These are phyloP conservation scores for Isoetes taiwanensis DNA, from an alignment of 75 land plant species.

Conservation along the genomic window DNA sequence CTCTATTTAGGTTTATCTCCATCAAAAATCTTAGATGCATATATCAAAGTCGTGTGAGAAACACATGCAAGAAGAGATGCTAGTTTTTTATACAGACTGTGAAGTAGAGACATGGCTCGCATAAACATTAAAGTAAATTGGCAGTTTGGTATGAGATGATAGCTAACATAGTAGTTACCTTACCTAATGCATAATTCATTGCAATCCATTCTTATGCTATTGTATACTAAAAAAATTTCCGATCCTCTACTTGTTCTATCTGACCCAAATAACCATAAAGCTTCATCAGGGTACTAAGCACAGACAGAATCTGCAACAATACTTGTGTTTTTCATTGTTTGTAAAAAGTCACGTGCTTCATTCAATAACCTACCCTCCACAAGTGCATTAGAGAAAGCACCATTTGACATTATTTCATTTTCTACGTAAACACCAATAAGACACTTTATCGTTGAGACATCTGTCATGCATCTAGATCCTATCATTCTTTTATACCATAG, in stretches of 20 bases:
- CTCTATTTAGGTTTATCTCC: too few species aligned
- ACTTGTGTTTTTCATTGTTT: constrained; percentile 33
- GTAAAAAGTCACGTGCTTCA: constrained; percentile 34
- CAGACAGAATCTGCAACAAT: constrained; percentile 31
- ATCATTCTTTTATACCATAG: constrained; percentile 45
- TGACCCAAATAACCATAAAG: constrained; percentile 39
- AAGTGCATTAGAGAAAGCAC: constrained; percentile 44
- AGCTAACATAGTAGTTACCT: too few species aligned
- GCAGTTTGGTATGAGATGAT: too few species aligned
- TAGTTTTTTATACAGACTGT: too few species aligned
- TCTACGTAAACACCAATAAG: constrained; percentile 43
- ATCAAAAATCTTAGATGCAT: too few species aligned
- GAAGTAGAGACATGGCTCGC: too few species aligned
- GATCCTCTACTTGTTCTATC: constrained; percentile 39
- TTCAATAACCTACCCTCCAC: constrained; percentile 36
- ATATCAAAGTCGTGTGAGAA: too few species aligned
- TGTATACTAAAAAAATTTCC: too few species aligned
- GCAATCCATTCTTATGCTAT: too few species aligned
- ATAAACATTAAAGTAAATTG: too few species aligned
- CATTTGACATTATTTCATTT: constrained; percentile 34
- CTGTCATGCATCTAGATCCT: constrained; percentile 40
- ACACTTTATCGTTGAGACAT: constrained; percentile 55
- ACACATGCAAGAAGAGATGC: too few species aligned
- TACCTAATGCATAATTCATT: too few species aligned
- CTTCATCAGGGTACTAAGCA: constrained; percentile 46